These are phyloP conservation scores for Crithidia brevicula DNA, from an alignment of 208 protist genomes.

Conservation along the genomic window DNA sequence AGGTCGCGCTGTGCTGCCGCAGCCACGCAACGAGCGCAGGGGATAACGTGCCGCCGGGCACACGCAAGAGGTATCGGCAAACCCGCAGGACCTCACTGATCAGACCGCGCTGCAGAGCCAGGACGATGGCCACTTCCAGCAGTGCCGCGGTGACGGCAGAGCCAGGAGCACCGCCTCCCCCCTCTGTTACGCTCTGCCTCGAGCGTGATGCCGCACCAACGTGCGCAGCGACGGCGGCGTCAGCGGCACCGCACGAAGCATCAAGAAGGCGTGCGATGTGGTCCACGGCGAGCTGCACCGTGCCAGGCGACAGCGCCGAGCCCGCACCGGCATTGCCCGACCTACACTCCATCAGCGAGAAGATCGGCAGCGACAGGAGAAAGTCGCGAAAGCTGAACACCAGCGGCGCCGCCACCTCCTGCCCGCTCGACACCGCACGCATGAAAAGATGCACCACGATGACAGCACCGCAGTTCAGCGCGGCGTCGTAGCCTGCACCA, in stretches of 20 bases:
- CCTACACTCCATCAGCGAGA: constrained; percentile 63
- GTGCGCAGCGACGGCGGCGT: neutral
- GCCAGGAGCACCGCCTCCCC: neutral
- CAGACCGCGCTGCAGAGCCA: constrained; percentile 75
- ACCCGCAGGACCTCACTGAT: constrained; percentile 75
- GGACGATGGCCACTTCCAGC: constrained; percentile 68
- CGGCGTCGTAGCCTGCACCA: constrained; percentile 51
- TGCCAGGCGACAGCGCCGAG: constrained; percentile 49
- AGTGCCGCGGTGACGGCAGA: constrained; percentile 34
- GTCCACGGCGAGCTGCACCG: constrained; percentile 63
- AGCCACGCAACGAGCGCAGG: constrained; percentile 57
- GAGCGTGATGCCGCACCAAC: no score
- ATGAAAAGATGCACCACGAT: constrained; percentile 83
- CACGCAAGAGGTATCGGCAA: constrained; percentile 65
- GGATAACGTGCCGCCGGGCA: constrained; percentile 38
- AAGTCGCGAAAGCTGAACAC: constrained; percentile 73
- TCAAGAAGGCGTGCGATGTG: constrained; percentile 62
- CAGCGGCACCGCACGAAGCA: neutral
- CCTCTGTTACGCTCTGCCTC: no score
- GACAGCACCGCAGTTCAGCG: constrained; percentile 81
- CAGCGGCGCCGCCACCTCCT: constrained; percentile 58
- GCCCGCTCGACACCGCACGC: constrained; percentile 27
- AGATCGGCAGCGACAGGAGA: constrained; percentile 65
- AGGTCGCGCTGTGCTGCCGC: constrained; percentile 32
- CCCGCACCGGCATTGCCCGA: constrained; percentile 2